These are phyloP conservation scores for Pestalotiopsis sp. DNA, from an alignment of 2,329 filamentous ascomycete species.

Conservation along the genomic window DNA sequence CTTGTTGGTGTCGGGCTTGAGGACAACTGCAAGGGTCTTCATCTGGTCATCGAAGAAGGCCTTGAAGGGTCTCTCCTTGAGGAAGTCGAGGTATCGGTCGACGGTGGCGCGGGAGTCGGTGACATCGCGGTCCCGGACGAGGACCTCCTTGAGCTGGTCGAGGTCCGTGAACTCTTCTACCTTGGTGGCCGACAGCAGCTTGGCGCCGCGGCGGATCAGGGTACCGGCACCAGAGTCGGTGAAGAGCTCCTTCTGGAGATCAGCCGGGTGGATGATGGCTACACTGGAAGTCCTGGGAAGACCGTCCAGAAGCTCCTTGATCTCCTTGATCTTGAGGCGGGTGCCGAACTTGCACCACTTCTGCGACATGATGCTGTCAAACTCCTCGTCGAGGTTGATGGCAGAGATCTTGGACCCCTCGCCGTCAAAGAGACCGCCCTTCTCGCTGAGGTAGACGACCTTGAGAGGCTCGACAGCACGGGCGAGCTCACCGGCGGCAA, in stretches of 20 bases:
- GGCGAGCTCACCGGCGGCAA: slow-evolving; percentile 90
- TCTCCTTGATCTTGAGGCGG: slow-evolving; percentile 94
- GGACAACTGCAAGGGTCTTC: slow-evolving; percentile 87
- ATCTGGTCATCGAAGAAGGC: slow-evolving; percentile 94
- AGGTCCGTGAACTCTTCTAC: slow-evolving; percentile 77
- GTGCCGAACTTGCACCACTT: slow-evolving; percentile 96
- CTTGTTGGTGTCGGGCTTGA: slow-evolving; percentile 69
- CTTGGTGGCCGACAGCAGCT: slow-evolving; percentile 73
- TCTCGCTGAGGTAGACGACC: slow-evolving; percentile 98
- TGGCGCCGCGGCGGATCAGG: slow-evolving; percentile 87
- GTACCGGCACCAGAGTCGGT: slow-evolving; percentile 95
- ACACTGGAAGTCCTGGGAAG: slow-evolving; percentile 92
- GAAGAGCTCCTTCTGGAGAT: slow-evolving; percentile 95
- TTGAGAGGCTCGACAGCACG: slow-evolving; percentile 89
- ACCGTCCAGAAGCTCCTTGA: slow-evolving; percentile 87
- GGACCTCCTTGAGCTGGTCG: slow-evolving; percentile 75
- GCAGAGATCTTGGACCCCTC: slow-evolving; percentile 93
- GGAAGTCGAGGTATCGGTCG: slow-evolving; percentile 80
- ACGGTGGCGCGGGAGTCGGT: slow-evolving; percentile 82
- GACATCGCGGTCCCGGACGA: slow-evolving; percentile 80
- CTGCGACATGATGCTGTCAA: slow-evolving; percentile 87
- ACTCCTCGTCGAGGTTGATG: slow-evolving; percentile 97
- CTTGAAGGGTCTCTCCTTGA: slow-evolving; percentile 79
- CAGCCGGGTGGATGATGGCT: slow-evolving; percentile 94
- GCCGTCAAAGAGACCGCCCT: slow-evolving; percentile 92